These are phyloP conservation scores for Dictyostelium purpureum DNA, from an alignment of 78 protist species.

Conservation along the genomic window DNA sequence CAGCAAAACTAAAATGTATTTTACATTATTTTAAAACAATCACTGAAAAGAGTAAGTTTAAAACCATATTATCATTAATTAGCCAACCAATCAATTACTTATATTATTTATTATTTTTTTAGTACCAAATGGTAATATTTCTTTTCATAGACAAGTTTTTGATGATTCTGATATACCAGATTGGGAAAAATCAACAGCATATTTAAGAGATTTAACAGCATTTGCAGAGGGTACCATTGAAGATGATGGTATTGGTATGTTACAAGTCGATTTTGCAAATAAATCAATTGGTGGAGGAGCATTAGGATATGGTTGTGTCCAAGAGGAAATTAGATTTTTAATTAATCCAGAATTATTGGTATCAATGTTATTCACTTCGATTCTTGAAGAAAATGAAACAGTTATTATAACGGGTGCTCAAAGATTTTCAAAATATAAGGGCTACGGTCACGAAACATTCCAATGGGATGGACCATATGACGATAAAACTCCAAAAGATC, in stretches of 20 bases:
- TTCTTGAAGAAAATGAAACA: slow-evolving; percentile 72
- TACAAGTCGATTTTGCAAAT: slow-evolving; percentile 91
- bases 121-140: slow-evolving; percentile 43
- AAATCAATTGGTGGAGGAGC: slow-evolving; percentile 91
- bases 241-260: slow-evolving; percentile 42
- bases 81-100: background rate
- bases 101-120: too few species aligned
- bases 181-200: slow-evolving; percentile 47
- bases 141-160: slow-evolving; percentile 72
- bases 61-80: background rate
- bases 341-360: slow-evolving; percentile 80
- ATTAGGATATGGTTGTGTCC: slow-evolving; percentile 88
- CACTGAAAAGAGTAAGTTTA: background rate
- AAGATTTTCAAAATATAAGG: slow-evolving; percentile 72
- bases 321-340: slow-evolving; percentile 89
- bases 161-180: slow-evolving; percentile 49
- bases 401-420: slow-evolving; percentile 79
- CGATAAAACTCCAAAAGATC: slow-evolving; percentile 33
- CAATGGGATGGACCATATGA: slow-evolving; percentile 49
- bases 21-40: slow-evolving; percentile 62
- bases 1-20: slow-evolving; percentile 71
- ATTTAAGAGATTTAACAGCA: slow-evolving; percentile 28
- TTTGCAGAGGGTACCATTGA: slow-evolving; percentile 70
- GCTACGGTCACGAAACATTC: slow-evolving; percentile 71
- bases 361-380: slow-evolving; percentile 51